phyloP scores from a whole-genome alignment of 345 rosid genomes.

The Linum lewisii region DNA sequence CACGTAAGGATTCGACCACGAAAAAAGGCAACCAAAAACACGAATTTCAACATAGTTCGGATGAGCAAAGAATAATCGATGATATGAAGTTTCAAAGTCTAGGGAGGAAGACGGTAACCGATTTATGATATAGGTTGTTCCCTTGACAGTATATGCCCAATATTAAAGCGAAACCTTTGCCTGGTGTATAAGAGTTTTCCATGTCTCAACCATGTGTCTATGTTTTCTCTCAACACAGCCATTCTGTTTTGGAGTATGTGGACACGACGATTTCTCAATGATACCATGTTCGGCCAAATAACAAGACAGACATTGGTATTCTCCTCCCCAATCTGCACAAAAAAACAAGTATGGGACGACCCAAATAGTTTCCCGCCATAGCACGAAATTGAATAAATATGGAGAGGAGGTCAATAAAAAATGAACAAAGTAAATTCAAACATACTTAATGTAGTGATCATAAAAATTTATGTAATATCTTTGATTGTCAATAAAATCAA shows the following conservation, averaged over 20 bases:
- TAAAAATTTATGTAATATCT: not conserved
- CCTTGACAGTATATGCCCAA: not conserved
- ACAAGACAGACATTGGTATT: not conserved
- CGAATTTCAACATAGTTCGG: not conserved
- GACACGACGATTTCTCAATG: not conserved
- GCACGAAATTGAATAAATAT: not conserved
- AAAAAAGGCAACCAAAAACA: not conserved
- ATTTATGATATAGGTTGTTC: too few relatives aligned
- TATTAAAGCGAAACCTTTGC: not conserved
- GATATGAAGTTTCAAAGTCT: not conserved
- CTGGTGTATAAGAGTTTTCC: not conserved
- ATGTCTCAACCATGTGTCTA: not conserved
- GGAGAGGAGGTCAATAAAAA: not conserved
- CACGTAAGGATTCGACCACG: not conserved
- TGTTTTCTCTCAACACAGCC: not conserved
- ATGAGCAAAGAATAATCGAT: not conserved
- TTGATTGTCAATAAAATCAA: not conserved
- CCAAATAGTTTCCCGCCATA: not conserved
- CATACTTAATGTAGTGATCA: not conserved
- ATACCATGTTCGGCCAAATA: not conserved
- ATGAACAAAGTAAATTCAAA: not conserved
- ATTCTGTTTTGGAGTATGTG: not conserved
- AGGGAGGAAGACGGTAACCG: not conserved
- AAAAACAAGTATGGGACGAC: not conserved
- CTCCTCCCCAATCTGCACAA: not conserved